Evolutionary conservation across 2,329 filamentous ascomycete genomes (phyloP).

Genomic region (Bisporella sp.): DNA sequence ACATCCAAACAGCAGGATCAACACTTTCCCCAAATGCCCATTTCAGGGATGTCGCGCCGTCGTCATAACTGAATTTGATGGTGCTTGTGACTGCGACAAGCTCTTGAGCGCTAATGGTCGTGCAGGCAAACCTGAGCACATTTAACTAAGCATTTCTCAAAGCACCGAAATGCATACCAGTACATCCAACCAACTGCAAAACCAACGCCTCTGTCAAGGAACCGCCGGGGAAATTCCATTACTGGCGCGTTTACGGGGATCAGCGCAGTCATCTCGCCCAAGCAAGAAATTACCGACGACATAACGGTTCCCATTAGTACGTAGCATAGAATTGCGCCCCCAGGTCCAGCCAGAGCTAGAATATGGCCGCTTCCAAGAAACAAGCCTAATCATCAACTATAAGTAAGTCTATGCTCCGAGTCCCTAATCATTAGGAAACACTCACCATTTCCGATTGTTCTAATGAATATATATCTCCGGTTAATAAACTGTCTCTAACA

Average conservation of each 20-base stretch:
- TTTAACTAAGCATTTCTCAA: not conserved
- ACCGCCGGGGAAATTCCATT: constrained; percentile 32
- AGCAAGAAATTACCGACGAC: constrained; percentile 34
- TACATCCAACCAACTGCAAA: constrained; percentile 35
- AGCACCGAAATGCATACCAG: constrained; percentile 21
- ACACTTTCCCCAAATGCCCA: constrained; percentile 28
- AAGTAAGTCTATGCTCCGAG: not conserved
- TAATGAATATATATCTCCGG: constrained; percentile 9
- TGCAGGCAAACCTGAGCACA: constrained; percentile 29
- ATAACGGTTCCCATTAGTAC: constrained; percentile 36
- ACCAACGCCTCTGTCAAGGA: constrained; percentile 30
- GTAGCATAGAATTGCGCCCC: constrained; percentile 34
- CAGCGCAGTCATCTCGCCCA: constrained; percentile 34
- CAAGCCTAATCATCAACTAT: constrained; percentile 21
- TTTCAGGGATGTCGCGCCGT: constrained; percentile 27
- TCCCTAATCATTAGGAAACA: not conserved
- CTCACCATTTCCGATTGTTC: constrained; percentile 33
- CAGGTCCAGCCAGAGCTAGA: constrained; percentile 33
- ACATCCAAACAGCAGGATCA: constrained; percentile 33
- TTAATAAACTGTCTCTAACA: constrained; percentile 1
- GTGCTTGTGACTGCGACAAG: constrained; percentile 30
- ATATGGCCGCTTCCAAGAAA: constrained; percentile 34
- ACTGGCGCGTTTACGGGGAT: constrained; percentile 34
- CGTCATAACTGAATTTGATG: constrained; percentile 31
- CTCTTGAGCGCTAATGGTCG: constrained; percentile 29